A percentile compares a stretch with the other conserved stretches of the same genome.
Evolutionary conservation across 2,329 filamentous ascomycete species (phyloP).

Genomic region (Massarina eburnea): DNA sequence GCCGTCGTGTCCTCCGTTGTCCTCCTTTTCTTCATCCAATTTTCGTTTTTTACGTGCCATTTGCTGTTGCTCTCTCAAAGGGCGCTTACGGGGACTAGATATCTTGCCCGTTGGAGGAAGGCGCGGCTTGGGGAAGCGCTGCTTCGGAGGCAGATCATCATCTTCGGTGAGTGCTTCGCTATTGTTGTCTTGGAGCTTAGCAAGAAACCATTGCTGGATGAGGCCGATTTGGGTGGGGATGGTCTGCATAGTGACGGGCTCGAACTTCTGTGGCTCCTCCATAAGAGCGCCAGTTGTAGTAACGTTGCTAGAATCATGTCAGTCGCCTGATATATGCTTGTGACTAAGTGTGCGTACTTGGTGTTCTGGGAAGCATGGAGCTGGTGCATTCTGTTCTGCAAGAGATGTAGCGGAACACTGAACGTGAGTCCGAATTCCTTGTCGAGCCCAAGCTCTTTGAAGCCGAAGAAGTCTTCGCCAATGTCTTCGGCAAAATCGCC

Average conservation of each 20-base stretch:
- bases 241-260: conserved; percentile 77
- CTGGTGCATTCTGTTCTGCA: conserved; percentile 86
- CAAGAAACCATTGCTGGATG: conserved; percentile 87
- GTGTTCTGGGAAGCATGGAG: conserved; percentile 78
- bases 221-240: conserved; percentile 81
- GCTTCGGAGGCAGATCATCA: conserved; percentile 90
- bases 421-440: conserved; percentile 87
- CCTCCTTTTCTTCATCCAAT: conserved; percentile 49
- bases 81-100: conserved; percentile 78
- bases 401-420: conserved; percentile 88
- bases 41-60: conserved; percentile 89
- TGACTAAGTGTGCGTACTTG: conserved; percentile 45
- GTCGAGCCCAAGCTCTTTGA: conserved; percentile 91
- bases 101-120: conserved; percentile 81
- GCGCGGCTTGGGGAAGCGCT: conserved; percentile 66
- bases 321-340: conserved; percentile 15
- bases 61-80: conserved; percentile 78
- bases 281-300: conserved; percentile 64
- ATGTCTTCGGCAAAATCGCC: conserved; percentile 98
- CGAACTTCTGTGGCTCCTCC: conserved; percentile 67
- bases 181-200: conserved; percentile 81
- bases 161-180: conserved; percentile 87
- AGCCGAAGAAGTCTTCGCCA: conserved; percentile 98
- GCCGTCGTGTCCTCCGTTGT: conserved; percentile 31
- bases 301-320: conserved; percentile 54